phyloP scores from a whole-genome alignment of 2,329 filamentous ascomycete species.

The Paraconiothyrium sp. region DNA sequence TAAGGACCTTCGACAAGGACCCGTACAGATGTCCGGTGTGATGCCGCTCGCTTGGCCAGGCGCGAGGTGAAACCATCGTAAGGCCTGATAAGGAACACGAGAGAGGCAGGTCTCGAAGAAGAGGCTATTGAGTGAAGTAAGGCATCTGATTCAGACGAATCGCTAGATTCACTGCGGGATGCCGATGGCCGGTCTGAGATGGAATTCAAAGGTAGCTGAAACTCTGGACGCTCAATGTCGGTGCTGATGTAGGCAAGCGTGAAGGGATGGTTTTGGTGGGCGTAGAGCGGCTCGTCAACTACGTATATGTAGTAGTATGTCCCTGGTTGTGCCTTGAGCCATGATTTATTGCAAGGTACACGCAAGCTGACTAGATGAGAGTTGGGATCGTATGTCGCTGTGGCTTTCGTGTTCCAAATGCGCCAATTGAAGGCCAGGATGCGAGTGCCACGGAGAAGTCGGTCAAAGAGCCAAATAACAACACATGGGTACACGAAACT shows the following conservation, averaged over 20 bases:
- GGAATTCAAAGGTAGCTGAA: constrained; percentile 6
- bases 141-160: constrained; percentile 42
- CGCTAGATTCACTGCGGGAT: constrained; percentile 19
- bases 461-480: constrained; percentile 61
- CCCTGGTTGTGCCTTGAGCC: constrained; percentile 53
- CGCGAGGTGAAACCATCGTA: constrained; percentile 62
- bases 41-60: constrained; percentile 51
- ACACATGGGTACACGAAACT: constrained; percentile 61
- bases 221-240: background rate
- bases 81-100: constrained; percentile 61
- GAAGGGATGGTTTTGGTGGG: constrained; percentile 61
- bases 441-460: constrained; percentile 57
- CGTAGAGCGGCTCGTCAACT: constrained; percentile 55
- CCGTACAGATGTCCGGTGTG: constrained; percentile 37
- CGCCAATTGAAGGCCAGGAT: constrained; percentile 56
- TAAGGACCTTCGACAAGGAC: constrained; percentile 63
- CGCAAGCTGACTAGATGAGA: constrained; percentile 60
- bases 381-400: constrained; percentile 54
- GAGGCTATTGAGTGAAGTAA: constrained; percentile 26
- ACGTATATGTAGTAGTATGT: constrained; percentile 63
- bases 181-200: constrained; percentile 14
- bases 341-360: constrained; percentile 48
- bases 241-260: constrained; percentile 36
- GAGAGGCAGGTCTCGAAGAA: constrained; percentile 14
- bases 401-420: constrained; percentile 48